A percentile compares a stretch with the other conserved stretches of the same genome.
Conservation (phyloP, 2,329 filamentous ascomycete species). For the Colletotrichum theobromicola region DNA sequence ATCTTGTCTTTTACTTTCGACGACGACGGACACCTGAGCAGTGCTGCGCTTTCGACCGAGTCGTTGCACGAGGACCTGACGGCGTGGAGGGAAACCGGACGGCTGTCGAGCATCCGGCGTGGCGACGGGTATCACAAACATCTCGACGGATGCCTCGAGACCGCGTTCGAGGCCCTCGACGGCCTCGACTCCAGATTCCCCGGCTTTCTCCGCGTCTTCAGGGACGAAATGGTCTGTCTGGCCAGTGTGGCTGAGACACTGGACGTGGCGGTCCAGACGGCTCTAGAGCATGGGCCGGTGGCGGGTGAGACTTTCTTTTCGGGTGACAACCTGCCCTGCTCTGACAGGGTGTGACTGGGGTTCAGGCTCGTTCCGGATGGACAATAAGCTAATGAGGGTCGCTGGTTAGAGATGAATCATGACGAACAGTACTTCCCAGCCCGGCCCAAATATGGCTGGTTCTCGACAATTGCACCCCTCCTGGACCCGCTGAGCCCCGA, state of each 20-base stretch:
- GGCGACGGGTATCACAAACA: neutral
- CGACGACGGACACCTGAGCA: neutral
- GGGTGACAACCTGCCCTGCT: neutral
- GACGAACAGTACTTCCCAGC: neutral
- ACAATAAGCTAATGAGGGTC: neutral
- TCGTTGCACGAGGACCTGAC: neutral
- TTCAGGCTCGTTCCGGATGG: neutral
- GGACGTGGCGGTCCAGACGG: neutral
- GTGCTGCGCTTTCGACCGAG: neutral
- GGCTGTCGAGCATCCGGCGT: neutral
- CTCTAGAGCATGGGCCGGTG: neutral
- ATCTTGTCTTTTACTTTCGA: neutral
- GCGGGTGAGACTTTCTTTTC: neutral
- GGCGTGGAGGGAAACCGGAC: neutral
- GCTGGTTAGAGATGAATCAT: neutral
- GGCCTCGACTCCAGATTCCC: neutral
- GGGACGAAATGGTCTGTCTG: neutral
- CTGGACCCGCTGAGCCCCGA: neutral
- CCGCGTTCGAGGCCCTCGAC: neutral
- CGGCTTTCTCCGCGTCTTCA: neutral
- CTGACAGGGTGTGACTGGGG: neutral
- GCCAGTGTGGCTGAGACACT: constrained; percentile 7
- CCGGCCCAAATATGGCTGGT: neutral
- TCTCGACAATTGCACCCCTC: neutral
- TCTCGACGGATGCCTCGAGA: neutral